Conservation (phyloP, 1,284 basidiomycete genomes). For the Retiboletus fuscus region DNA sequence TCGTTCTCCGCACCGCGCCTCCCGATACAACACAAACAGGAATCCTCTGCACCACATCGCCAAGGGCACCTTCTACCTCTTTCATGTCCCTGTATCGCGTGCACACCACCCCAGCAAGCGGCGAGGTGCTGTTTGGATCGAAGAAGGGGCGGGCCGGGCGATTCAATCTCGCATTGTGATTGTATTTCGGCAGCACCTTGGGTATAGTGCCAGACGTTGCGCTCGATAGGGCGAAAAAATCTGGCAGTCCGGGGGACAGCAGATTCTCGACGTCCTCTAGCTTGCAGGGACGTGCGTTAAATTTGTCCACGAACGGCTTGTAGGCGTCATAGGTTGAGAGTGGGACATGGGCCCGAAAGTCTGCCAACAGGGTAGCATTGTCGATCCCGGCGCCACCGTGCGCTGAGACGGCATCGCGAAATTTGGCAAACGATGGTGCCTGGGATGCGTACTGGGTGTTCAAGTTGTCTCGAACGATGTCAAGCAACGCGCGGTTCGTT, state of each 20-base stretch:
- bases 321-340: conserved; percentile 36
- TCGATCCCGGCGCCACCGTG: conserved; percentile 17
- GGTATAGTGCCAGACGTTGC: conserved; percentile 36
- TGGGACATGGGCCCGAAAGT: conserved; percentile 33
- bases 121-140: too few relatives aligned
- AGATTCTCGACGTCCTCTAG: conserved; percentile 31
- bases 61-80: too few relatives aligned
- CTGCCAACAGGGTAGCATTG: conserved; percentile 10
- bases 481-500: too few relatives aligned
- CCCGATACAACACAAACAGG: too few relatives aligned
- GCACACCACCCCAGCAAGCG: too few relatives aligned
- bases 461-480: too few relatives aligned
- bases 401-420: conserved; percentile 27
- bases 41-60: too few relatives aligned
- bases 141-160: too few relatives aligned
- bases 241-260: conserved; percentile 38
- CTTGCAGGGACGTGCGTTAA: conserved; percentile 29
- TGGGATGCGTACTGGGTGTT: conserved; percentile 26
- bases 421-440: conserved; percentile 22
- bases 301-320: conserved; percentile 34
- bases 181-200: too few relatives aligned
- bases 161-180: too few relatives aligned
- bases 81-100: too few relatives aligned
- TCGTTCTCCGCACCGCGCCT: too few relatives aligned
- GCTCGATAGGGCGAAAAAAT: conserved; percentile 29